Evolutionary conservation across 2,329 filamentous ascomycete genomes (phyloP), one percentile per base, ranked within the genome.

Genomic region (Phaeosphaeriaceae sp.): DNA sequence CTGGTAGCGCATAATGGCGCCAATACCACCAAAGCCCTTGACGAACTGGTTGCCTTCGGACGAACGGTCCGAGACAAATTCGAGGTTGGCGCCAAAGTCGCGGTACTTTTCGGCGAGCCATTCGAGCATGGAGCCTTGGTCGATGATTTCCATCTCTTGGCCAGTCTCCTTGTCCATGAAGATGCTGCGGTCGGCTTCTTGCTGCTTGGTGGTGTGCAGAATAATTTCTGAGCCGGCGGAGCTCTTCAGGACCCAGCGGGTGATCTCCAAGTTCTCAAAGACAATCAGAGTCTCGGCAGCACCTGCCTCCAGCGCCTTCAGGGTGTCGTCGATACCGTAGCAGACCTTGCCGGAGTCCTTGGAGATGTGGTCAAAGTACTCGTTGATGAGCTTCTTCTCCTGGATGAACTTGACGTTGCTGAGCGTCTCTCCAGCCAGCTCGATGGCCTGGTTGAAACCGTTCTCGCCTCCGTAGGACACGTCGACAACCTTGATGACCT

Each of bases 331-430:
- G 62, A 99, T 90, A 85, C 95, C 93, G 79, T 99, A 99, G 85
- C 95, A 99, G 69, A 99, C 89, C 76, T 93, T 95, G 69, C 95
- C 95, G 52, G 91, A 97, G 76, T 99, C 95, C 81, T 97, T 93
- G 78, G 92, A 97, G 75, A 99, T 98, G 81, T 99, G 94, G 78
- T 99, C 93, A 73, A 99, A 99, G 85, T 99, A 99, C 78, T 91
- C 93, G 78, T 94, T 94, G 75, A 99, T 99, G 63, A 99, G 88
- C 84, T 97, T 99, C 90, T 99, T 99, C 86, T 99, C 95, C 82
- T 99, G 95, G 78, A 99, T 97, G 80, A 99, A 99, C 83, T 99
- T 99, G 86, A 99, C 95, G 77, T 98, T 99, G 81, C 93, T 91
- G 48, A 99, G 87, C 7, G 95, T 99, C 84, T 99, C 96, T 7